These are phyloP conservation scores for Pseudotsuga menziesii DNA, from an alignment of 75 land plant genomes.

Conservation along the genomic window DNA sequence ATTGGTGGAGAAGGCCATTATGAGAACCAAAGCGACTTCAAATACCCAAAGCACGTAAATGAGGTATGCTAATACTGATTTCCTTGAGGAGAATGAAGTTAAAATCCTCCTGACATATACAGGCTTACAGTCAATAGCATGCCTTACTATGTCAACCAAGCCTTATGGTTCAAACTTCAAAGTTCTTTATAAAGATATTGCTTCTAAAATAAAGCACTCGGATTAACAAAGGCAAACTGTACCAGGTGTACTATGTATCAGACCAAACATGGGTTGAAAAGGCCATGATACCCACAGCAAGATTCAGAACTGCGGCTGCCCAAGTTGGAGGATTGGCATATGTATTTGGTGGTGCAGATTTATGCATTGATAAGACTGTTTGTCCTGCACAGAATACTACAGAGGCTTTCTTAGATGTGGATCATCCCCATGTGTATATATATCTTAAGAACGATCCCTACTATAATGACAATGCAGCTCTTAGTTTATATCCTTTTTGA, in stretches of 20 bases:
- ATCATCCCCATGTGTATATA: slow-evolving; percentile 44
- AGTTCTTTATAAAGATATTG: not conserved
- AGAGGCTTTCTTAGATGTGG: slow-evolving; percentile 36
- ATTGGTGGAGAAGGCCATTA: slow-evolving; percentile 49
- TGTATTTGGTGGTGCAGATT: slow-evolving; percentile 45
- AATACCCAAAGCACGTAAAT: slow-evolving; percentile 47
- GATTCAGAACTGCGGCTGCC: slow-evolving; percentile 44
- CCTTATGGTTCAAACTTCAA: too few relatives aligned
- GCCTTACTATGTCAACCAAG: not conserved
- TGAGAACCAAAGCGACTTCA: slow-evolving; percentile 11
- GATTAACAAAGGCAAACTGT: not conserved
- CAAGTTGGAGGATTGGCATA: slow-evolving; percentile 31
- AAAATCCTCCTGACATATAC: not conserved
- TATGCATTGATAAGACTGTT: slow-evolving; percentile 12
- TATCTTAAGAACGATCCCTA: slow-evolving; percentile 34
- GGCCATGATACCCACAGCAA: slow-evolving; percentile 47
- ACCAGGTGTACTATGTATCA: slow-evolving; percentile 29
- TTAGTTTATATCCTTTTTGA: slow-evolving; percentile 30
- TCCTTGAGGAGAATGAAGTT: not conserved
- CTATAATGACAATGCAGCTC: slow-evolving; percentile 21
- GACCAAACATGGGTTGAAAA: slow-evolving; percentile 47
- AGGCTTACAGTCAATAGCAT: not conserved
- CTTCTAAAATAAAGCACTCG: not conserved
- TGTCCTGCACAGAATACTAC: slow-evolving; percentile 24
- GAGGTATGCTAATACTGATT: slow-evolving; percentile 18